Evolutionary conservation across 441 rosid genomes (phyloP), one percentile per base, ranked within the genome.

Genomic region (Gossypium schwendimanii): DNA sequence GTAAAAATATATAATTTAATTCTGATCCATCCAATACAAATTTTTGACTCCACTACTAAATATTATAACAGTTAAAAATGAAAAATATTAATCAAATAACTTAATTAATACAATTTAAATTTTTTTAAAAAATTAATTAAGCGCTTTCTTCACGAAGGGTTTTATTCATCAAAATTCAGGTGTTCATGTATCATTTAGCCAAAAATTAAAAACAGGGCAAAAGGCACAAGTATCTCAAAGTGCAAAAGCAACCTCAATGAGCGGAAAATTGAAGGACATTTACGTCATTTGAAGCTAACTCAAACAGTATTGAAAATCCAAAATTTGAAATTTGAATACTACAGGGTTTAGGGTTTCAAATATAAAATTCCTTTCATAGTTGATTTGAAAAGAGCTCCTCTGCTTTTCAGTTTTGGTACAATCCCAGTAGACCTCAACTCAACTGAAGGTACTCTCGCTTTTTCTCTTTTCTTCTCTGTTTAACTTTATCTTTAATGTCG

Each of bases 261-360:
- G 4, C 2, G 54, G 31, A 39, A 47, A 47, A 47, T 14, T 47
- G 12, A 26, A 49, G 58, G 71, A 66, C 39, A n/a, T 49, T 50
- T 50, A 67, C 8, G 71, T 67, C 23, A 50, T 7, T 49, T 58
- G 1, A 33, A 1, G 20, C 17, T 6, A 17, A 31, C 12, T 53
- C 49, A 53, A 11, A 11, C 49, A 11, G 23, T 28, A 33, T 2
- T 26, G 14, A 17, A 54, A 69, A 15, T 55, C 62, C 24, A 53
- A 53, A 69, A 52, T 17, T 69, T 69, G 62, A 69, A 69, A 69
- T 5, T 53, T 33, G 62, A 21, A 69, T 53, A 39, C 3, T 39
- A 17, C 12, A 20, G 63, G 50, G 72, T 21, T 53, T 54, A 69
- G 72, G 72, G 52, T 54, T 69, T 54, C 50, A 36, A 33, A 18